phyloP scores from a whole-genome alignment of 176 grass and related monocot species.

The Carex myosuroides region DNA sequence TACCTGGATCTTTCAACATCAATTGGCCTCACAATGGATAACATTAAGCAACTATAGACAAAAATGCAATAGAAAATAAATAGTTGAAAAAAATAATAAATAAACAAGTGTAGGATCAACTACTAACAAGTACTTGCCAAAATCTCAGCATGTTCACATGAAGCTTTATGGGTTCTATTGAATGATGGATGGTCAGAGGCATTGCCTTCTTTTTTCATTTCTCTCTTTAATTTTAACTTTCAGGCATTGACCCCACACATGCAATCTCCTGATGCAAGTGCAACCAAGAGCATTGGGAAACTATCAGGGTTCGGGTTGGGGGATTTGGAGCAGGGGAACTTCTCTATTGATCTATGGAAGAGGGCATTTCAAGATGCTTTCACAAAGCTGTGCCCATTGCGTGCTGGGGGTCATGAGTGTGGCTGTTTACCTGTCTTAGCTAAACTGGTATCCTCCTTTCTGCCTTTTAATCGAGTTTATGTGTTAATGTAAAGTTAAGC shows the following conservation, averaged over 20 bases:
- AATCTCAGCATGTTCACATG: background rate
- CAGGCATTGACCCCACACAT: slow-evolving; percentile 76
- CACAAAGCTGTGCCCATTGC: slow-evolving; percentile 68
- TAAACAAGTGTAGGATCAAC: background rate
- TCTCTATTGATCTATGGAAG: slow-evolving; percentile 71
- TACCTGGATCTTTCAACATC: background rate
- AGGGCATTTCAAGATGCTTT: slow-evolving; percentile 68
- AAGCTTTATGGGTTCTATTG: background rate
- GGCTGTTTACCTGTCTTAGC: slow-evolving; percentile 71
- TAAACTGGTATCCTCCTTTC: slow-evolving; percentile 47
- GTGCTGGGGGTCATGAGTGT: slow-evolving; percentile 61
- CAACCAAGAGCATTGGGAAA: slow-evolving; percentile 27
- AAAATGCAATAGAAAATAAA: background rate
- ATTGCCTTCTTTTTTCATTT: background rate
- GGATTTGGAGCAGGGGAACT: slow-evolving; percentile 55
- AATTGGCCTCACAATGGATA: background rate
- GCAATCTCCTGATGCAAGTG: slow-evolving; percentile 52
- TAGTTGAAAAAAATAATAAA: background rate
- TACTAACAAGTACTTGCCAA: background rate
- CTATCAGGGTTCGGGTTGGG: slow-evolving; percentile 30
- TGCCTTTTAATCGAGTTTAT: background rate
- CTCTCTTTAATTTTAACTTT: slow-evolving; percentile 23
- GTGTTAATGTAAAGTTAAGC: background rate
- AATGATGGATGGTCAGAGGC: background rate
- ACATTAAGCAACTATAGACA: background rate